Conservation (phyloP, 2,329 filamentous ascomycete genomes). For the Fusarium penzigii region DNA sequence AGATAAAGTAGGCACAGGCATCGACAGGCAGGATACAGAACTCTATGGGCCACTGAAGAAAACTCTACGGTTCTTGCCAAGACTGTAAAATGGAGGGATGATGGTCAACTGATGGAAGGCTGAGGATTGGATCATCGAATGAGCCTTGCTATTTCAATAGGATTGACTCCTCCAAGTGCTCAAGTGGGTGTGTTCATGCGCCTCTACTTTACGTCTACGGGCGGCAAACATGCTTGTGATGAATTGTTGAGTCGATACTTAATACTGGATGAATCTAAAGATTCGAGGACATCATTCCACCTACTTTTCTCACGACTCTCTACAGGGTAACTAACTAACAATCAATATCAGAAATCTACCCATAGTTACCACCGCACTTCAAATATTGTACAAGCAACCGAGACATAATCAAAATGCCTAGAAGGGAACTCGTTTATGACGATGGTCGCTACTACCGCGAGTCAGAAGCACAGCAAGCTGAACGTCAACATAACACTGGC, state of each 20-base stretch:
- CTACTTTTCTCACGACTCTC: too few relatives aligned
- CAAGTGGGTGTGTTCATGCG: too few relatives aligned
- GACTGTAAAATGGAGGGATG: background rate
- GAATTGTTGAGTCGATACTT: background rate
- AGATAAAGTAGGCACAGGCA: constrained; percentile 8
- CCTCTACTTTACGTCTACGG: background rate
- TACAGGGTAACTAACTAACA: background rate
- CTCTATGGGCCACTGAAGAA: background rate
- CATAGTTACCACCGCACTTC: background rate
- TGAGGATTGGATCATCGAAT: constrained; percentile 4
- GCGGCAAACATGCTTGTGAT: background rate
- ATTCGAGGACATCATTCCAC: background rate
- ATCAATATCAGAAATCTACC: background rate
- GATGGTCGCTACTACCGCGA: constrained; percentile 32
- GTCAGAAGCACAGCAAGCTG: constrained; percentile 14
- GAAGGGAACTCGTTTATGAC: constrained; percentile 33
- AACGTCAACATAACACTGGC: constrained; percentile 6
- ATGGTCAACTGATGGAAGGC: constrained; percentile 7
- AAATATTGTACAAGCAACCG: constrained; percentile 1
- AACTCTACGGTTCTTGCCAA: constrained; percentile 6
- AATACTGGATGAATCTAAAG: background rate
- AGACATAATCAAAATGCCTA: constrained; percentile 9
- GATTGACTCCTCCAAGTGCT: background rate
- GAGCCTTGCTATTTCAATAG: background rate
- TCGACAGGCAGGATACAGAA: background rate